Conservation (phyloP, 768 basidiomycete genomes). For the Auriscalpium microsporum region DNA sequence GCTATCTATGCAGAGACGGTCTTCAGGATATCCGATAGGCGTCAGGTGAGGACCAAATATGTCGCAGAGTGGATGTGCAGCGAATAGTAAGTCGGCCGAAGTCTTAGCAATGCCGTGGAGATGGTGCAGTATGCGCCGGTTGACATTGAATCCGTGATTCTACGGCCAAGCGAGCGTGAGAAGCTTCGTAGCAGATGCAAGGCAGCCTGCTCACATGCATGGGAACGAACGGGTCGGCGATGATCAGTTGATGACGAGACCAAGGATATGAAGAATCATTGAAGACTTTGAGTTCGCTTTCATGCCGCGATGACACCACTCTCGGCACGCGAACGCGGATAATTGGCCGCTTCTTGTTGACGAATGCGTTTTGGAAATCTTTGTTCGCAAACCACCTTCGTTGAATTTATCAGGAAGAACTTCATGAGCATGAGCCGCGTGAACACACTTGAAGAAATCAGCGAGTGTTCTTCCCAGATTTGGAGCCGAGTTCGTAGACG, state of each 20-base stretch:
- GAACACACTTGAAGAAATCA: conserved; percentile 11
- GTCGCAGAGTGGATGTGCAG: conserved; percentile 1
- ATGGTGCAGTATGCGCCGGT: conserved; percentile 8
- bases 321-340: conserved; percentile 3
- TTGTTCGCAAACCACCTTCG: conserved; percentile 11
- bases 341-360: conserved; percentile 1
- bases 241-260: conserved; percentile 13
- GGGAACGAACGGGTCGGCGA: conserved; percentile 11
- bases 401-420: not conserved
- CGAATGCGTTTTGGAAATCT: conserved; percentile 2
- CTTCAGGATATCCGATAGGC: conserved; percentile 1
- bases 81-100: conserved; percentile 4
- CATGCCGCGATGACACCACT: not conserved
- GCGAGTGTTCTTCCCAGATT: conserved; percentile 1
- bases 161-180: not conserved
- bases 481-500: not conserved
- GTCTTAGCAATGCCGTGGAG: conserved; percentile 5
- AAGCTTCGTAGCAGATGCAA: not conserved
- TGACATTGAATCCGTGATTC: conserved; percentile 13
- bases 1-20: too few species aligned
- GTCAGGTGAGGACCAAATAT: conserved; percentile 10
- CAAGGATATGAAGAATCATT: conserved; percentile 2
- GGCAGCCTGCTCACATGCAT: conserved; percentile 6
- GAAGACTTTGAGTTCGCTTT: conserved; percentile 1
- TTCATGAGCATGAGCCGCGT: not conserved